phyloP scores from a whole-genome alignment of 2,329 filamentous ascomycete species.

The Chaetoscypha palmicola region DNA sequence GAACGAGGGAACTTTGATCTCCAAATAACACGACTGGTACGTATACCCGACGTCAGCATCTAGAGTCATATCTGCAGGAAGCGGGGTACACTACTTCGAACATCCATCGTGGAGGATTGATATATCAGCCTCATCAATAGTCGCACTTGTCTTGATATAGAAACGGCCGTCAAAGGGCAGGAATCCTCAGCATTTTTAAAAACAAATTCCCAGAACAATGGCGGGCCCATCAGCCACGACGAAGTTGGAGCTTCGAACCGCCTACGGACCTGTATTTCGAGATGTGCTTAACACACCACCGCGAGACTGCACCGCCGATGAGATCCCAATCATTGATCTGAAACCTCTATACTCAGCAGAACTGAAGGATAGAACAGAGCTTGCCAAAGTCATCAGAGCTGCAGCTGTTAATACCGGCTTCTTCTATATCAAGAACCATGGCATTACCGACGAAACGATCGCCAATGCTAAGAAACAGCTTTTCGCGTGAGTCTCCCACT shows the following conservation, averaged over 20 bases:
- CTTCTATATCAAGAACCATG: constrained; percentile 42
- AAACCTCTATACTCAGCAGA: constrained; percentile 31
- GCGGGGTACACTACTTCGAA: too few relatives aligned
- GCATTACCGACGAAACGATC: constrained; percentile 32
- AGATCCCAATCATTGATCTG: constrained; percentile 43
- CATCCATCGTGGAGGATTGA: too few relatives aligned
- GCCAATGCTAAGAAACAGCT: constrained; percentile 27
- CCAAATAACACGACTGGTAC: too few relatives aligned
- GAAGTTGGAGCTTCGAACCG: constrained; percentile 39
- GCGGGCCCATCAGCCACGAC: constrained; percentile 24
- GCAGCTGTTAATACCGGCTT: constrained; percentile 40
- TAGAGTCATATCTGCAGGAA: too few relatives aligned
- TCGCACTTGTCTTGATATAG: too few relatives aligned
- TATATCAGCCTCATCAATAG: too few relatives aligned
- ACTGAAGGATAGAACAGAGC: constrained; percentile 31
- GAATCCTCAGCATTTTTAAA: too few relatives aligned
- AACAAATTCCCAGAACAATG: constrained; percentile 13
- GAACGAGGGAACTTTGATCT: too few relatives aligned
- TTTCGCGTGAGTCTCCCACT: constrained; percentile 18
- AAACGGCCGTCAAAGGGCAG: too few relatives aligned
- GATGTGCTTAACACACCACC: constrained; percentile 36
- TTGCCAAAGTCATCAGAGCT: constrained; percentile 34
- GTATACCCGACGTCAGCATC: too few relatives aligned
- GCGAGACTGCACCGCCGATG: constrained; percentile 34
- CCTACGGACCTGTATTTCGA: constrained; percentile 38